phyloP scores from a whole-genome alignment of 257 asterid genomes.

The Solanum raphanifolium region DNA sequence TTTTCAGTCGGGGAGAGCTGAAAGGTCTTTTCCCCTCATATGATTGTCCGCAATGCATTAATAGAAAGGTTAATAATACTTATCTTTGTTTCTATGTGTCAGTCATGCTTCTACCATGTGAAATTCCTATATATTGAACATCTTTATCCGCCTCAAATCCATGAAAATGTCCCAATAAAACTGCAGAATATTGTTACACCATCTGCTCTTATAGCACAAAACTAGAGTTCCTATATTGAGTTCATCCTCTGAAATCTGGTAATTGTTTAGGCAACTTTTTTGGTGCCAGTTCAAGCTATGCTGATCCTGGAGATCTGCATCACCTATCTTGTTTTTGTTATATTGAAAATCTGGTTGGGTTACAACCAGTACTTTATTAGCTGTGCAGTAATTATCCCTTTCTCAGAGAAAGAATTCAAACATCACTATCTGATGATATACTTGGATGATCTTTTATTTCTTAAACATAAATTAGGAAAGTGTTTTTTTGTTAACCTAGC shows the following conservation, averaged over 20 bases:
- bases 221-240: not conserved
- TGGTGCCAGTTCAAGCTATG: not conserved
- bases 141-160: not conserved
- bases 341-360: not conserved
- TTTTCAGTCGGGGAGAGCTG: slow-evolving; percentile 34
- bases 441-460: not conserved
- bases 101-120: not conserved
- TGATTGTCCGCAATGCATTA: slow-evolving; percentile 43
- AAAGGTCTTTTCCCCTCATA: slow-evolving; percentile 17
- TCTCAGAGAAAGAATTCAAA: not conserved
- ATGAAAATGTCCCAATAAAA: not conserved
- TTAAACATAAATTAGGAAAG: not conserved
- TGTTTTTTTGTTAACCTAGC: not conserved
- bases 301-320: not conserved
- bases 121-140: not conserved
- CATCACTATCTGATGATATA: not conserved
- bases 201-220: not conserved
- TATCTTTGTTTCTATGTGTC: not conserved
- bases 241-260: not conserved
- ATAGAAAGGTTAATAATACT: slow-evolving; percentile 29
- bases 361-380: not conserved
- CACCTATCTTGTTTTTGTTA: not conserved
- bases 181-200: not conserved
- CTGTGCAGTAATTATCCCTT: not conserved
- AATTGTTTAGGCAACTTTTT: not conserved